Evolutionary conservation across 768 basidiomycete genomes (phyloP).

Genomic region (Xerocomellus chrysenteron): DNA sequence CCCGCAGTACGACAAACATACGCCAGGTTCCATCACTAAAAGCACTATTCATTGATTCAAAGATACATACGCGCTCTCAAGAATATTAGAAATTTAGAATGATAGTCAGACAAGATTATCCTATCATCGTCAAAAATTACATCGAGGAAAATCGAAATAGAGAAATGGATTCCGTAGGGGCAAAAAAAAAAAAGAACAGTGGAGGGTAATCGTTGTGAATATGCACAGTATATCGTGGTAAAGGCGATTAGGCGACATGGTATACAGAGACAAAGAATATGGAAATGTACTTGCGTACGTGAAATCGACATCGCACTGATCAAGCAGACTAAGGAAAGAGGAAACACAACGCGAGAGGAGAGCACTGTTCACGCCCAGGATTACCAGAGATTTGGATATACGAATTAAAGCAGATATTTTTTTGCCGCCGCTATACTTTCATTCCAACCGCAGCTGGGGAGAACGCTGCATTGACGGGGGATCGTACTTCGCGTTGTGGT

Average conservation of each 20-base stretch:
- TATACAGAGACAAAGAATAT: conserved; percentile 21
- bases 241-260: conserved; percentile 24
- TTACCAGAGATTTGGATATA: conserved; percentile 31
- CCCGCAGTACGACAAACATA: no score
- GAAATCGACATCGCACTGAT: neutral
- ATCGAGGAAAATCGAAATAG: neutral
- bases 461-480: conserved; percentile 43
- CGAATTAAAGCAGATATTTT: conserved; percentile 11
- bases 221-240: conserved; percentile 22
- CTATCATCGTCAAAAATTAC: conserved; percentile 12
- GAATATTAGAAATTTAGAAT: conserved; percentile 2
- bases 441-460: conserved; percentile 50
- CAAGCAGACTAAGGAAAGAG: neutral
- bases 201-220: conserved; percentile 9
- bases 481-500: conserved; percentile 43
- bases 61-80: conserved; percentile 5
- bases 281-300: conserved; percentile 15
- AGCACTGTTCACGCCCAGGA: conserved; percentile 25
- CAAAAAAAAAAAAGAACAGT: neutral
- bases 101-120: conserved; percentile 16
- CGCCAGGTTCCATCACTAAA: neutral
- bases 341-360: neutral
- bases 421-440: conserved; percentile 36
- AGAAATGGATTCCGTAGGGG: neutral
- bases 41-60: neutral